phyloP scores from a whole-genome alignment of 2,329 filamentous ascomycete genomes.

The Colletotrichum paranaense region DNA sequence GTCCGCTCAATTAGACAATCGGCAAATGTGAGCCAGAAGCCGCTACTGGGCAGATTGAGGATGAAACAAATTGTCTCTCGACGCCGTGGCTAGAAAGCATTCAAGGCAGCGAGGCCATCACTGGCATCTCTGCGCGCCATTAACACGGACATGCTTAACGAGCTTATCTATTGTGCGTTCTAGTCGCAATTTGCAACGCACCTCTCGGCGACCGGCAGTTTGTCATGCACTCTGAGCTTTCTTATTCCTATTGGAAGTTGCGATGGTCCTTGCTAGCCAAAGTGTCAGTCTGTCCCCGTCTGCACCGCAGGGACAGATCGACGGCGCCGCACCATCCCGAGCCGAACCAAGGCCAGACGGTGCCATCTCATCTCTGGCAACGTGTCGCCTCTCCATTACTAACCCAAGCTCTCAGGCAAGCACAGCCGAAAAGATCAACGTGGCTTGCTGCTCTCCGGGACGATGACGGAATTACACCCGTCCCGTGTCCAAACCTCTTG shows the following conservation, averaged over 20 bases:
- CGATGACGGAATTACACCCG: background rate
- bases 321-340: conserved; percentile 11
- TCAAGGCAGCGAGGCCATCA: background rate
- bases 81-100: background rate
- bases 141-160: background rate
- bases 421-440: background rate
- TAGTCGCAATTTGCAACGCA: background rate
- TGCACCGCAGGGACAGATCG: background rate
- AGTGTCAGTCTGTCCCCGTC: background rate
- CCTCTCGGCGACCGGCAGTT: conserved; percentile 20
- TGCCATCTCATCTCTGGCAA: conserved; percentile 27
- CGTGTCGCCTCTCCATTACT: conserved; percentile 4
- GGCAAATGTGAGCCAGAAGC: background rate
- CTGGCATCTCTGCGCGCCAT: conserved; percentile 2
- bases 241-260: conserved; percentile 24
- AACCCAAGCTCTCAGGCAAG: background rate
- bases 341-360: background rate
- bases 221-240: conserved; percentile 12
- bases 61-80: conserved; percentile 25
- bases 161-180: background rate
- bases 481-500: background rate
- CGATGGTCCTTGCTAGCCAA: background rate
- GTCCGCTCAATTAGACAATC: conserved; percentile 14
- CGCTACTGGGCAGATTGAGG: background rate
- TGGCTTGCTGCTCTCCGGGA: background rate